A percentile compares a stretch with the other conserved stretches of the same genome.
Evolutionary conservation across 1,284 basidiomycete species (phyloP).

Genomic region (Ganoderma leucocontextum): DNA sequence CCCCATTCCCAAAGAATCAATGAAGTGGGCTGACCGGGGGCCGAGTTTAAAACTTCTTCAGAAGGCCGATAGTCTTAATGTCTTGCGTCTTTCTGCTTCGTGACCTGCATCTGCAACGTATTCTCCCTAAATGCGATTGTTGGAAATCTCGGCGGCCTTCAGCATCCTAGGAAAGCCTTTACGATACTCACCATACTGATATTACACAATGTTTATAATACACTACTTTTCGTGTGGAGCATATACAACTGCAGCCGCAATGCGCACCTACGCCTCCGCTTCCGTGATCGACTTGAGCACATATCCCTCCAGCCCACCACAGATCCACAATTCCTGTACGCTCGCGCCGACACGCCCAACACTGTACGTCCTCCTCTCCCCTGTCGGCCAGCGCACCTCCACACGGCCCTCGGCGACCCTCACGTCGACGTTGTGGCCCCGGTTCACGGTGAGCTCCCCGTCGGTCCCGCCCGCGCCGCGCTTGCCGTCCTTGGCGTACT

Average conservation of each 20-base stretch:
- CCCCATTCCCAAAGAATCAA: no score
- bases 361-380: slow-evolving; percentile 64
- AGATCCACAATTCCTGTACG: slow-evolving; percentile 93
- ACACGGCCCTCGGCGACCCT: slow-evolving; percentile 77
- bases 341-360: slow-evolving; percentile 85
- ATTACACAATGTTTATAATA: neutral
- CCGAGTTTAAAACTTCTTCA: no score
- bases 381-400: slow-evolving; percentile 54
- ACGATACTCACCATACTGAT: neutral
- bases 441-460: slow-evolving; percentile 85
- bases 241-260: neutral
- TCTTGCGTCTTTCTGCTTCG: no score
- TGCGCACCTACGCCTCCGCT: neutral
- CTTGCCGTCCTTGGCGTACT: slow-evolving; percentile 76
- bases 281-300: slow-evolving; percentile 73
- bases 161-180: neutral
- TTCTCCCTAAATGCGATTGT: no score
- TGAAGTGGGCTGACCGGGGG: no score
- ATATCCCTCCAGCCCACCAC: slow-evolving; percentile 82
- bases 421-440: slow-evolving; percentile 72
- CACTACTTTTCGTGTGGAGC: neutral
- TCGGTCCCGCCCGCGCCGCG: slow-evolving; percentile 80
- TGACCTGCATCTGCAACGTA: no score
- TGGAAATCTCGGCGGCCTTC: no score
- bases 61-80: no score